Evolutionary conservation across 352 stramenopile genomes (phyloP), one percentile per base, ranked within the genome.

Genomic region (Aphanomyces invadans): DNA sequence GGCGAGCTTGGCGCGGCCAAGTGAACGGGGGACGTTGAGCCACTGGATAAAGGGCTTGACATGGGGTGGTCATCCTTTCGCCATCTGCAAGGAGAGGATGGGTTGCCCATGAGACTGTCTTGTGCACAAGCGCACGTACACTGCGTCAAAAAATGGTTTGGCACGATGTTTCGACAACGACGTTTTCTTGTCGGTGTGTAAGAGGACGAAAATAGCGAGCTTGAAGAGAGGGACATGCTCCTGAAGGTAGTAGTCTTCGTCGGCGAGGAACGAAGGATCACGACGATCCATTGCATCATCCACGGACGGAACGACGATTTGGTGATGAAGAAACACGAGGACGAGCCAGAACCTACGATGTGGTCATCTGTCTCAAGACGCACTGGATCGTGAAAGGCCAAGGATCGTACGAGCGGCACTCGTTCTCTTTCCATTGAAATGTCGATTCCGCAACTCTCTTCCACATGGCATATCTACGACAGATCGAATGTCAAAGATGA

Each of bases 391-490:
- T 0, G n/a, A n/a, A n/a, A n/a, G n/a, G n/a, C n/a, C n/a, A n/a
- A n/a, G 5, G 23, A 65, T 49, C 68, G 12, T 71, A 82, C 60
- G 80, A 79, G 59, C 83, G 76, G 65, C 87, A 91, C 61, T 93
- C 81, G 71, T 89, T 75, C 21, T 91, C 85, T 55, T 83, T 76
- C 85, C 85, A 93, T 64, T 86, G 79, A 61, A 90, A 88, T 44
- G 89, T 77, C 29, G 49, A 55, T 1, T 76, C 68, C 46, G 90
- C 79, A 9, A 81, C 74, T 25, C 85, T 78, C 55, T 77, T 83
- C 83, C 83, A 92, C 46, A 81, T 73, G 0, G 72, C 60, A n/a
- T 60, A 67, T 26, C 60, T 67, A 67, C 11, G 54, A 17, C 4
- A 17, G 2, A 67, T 33, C 31, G 33, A 25, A 36, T n/a, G 49